A percentile compares a stretch with the other conserved stretches of the same genome.
phyloP scores from a whole-genome alignment of 345 rosid species.

The Cardiospermum halicacabum region DNA sequence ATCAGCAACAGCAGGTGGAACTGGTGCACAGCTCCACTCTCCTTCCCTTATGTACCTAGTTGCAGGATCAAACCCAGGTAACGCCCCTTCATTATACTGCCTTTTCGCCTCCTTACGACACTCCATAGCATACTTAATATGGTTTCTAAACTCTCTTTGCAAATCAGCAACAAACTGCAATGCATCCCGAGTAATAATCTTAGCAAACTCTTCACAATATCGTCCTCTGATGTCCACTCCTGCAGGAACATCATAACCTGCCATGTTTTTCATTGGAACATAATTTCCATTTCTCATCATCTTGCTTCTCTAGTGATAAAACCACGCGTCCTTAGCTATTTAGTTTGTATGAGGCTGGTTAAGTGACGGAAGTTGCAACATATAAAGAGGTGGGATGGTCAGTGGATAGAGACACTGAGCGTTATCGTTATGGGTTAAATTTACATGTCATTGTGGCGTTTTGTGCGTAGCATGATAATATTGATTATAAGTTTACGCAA shows the following conservation, averaged over 20 bases:
- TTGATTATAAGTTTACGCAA: background rate
- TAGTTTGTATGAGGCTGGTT: background rate
- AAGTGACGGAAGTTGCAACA: background rate
- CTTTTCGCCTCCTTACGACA: constrained; percentile 64
- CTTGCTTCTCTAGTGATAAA: background rate
- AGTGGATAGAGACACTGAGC: constrained; percentile 21
- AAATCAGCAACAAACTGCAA: constrained; percentile 72
- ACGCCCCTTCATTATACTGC: constrained; percentile 46
- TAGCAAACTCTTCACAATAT: constrained; percentile 54
- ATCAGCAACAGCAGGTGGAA: constrained; percentile 73
- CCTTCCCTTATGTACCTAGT: constrained; percentile 66
- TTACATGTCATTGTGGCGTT: background rate
- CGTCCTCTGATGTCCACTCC: constrained; percentile 82
- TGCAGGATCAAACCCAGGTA: constrained; percentile 79
- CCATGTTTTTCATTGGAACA: constrained; percentile 19
- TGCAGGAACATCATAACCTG: constrained; percentile 49
- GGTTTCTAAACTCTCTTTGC: constrained; percentile 71
- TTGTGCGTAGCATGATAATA: background rate
- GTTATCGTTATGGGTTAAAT: constrained; percentile 17
- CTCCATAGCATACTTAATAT: constrained; percentile 65
- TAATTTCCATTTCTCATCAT: constrained; percentile 21
- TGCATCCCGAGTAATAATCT: constrained; percentile 67
- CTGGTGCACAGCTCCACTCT: constrained; percentile 64
- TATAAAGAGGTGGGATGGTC: constrained; percentile 13
- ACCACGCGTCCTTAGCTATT: background rate